Evolutionary conservation across 257 asterid species (phyloP), one percentile per base, ranked within the genome.

Genomic region (Solanum gandarillasii): DNA sequence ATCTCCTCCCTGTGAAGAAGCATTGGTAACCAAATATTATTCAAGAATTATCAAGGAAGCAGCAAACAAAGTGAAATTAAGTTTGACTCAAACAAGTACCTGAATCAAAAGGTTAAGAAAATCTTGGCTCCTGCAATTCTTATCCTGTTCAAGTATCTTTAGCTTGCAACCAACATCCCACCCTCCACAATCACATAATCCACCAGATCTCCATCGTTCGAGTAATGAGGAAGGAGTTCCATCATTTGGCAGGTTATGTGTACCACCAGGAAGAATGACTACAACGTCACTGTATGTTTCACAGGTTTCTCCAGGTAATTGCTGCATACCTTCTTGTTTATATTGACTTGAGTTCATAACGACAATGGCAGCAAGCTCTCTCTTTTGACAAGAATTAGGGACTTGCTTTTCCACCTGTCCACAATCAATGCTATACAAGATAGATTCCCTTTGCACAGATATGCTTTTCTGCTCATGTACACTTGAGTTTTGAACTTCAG

Each of bases 101-200:
- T 95, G 95, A 83, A 88, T 38, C 87, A 90, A 92, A 89, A 97
- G 95, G 88, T 87, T 90, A 85, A 92, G 39, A 34, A 85, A 89
- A 87, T 92, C 94, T 34, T n/a, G 43, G 86, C 20, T 81, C 62
- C 83, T 89, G 88, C 88, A 60, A 71, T 67, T 88, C 88, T 90
- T 89, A 34, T 90, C 87, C 52, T 85, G 60, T 85, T 94, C 92
- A 36, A 97, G 98, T 72, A 97, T 81, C 82, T 91, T 92, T 67
- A 97, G 93, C 93, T 94, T 95, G 96, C 99, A 97, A 87, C 99
- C 99, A 4, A 94, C 90, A 86, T 97, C 99, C 99, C 99, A 97
- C 36, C 99, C 99, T 87, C 98, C 99, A 90, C 99, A 97, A 89
- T 97, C 99, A 89, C 99, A 97, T 12, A 87, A 88, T 89, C 99